Base-by-base conservation (phyloP, 352 stramenopile species). In the Pythium oligandrum region DNA sequence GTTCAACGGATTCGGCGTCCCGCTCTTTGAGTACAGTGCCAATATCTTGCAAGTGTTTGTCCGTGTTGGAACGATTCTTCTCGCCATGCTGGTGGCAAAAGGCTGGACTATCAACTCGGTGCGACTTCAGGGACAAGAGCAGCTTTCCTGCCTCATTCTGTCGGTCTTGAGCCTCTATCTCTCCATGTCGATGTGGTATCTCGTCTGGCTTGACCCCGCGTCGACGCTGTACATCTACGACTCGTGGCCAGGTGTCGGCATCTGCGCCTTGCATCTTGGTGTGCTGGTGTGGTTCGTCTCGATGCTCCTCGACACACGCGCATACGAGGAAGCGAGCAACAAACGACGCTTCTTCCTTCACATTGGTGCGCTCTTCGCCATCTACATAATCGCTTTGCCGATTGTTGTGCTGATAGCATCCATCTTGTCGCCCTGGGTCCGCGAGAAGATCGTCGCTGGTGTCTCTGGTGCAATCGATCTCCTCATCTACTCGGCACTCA, bases 181-280 rank as follows among this genome's bases (percentile, higher is more conserved):
- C 46, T 86, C 73, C 8, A 78, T 90, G 71, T 78, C 82, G 6
- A 88, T 88, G 78, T 89, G 70, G 75, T 92, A 90, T 51, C 57
- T 90, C n/a, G 58, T 88, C 36, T 88, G 75, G 73, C 68, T 90
- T 37, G 78, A 90, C 51, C 78, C 78, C 4, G 75, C 78, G 4
- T 90, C 82, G 10, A 92, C 82, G 33, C 59, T 90, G 2, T 92
- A 90, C 70, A 87, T 92, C 31, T 90, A 88, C 62, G 82, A 92
- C 53, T 92, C 78, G 40, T 88, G 76, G 78, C 77, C 77, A 4
- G 66, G 63, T n/a, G 53, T 89, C 44, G 73, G 75, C 1, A 90
- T 90, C 52, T 90, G 77, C 42, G 44, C 72, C 6, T 49, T 90
- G 4, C 79, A 88, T 30, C 54, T 88, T 26, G 61, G 74, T 9